phyloP scores from a whole-genome alignment of 257 asterid genomes.

The Primulina eburnea region DNA sequence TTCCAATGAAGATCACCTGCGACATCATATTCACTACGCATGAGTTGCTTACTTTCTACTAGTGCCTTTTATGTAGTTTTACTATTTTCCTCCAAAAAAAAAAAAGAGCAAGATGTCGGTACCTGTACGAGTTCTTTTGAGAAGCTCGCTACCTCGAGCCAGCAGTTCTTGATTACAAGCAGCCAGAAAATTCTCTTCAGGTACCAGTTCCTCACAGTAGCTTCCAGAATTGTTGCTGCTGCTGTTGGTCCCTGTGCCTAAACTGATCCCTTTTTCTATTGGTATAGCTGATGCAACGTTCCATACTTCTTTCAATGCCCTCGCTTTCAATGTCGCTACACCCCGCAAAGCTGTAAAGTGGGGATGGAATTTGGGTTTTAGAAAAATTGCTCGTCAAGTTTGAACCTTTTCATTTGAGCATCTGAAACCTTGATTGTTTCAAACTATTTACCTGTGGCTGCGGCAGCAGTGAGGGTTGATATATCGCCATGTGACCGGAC shows the following conservation, averaged over 20 bases:
- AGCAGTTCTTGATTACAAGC: conserved; percentile 92
- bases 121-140: conserved; percentile 93
- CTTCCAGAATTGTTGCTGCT: conserved; percentile 42
- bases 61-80: not conserved
- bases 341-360: conserved; percentile 67
- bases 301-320: conserved; percentile 95
- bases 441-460: conserved; percentile 67
- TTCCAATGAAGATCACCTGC: conserved; percentile 99
- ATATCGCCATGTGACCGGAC: conserved; percentile 89
- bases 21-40: not conserved
- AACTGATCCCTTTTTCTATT: conserved; percentile 48
- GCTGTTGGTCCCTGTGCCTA: conserved; percentile 36
- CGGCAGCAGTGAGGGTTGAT: conserved; percentile 95
- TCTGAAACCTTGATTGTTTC: not conserved
- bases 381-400: not conserved
- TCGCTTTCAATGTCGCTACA: conserved; percentile 94
- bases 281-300: conserved; percentile 84
- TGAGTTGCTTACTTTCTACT: not conserved
- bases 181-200: conserved; percentile 85
- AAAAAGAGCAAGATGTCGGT: not conserved
- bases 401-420: not conserved
- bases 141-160: conserved; percentile 86
- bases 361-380: not conserved
- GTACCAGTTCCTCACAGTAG: conserved; percentile 52
- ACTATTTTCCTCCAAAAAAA: not conserved